Conservation (phyloP, 306 rosid species). For the Inga leiocalycina region DNA sequence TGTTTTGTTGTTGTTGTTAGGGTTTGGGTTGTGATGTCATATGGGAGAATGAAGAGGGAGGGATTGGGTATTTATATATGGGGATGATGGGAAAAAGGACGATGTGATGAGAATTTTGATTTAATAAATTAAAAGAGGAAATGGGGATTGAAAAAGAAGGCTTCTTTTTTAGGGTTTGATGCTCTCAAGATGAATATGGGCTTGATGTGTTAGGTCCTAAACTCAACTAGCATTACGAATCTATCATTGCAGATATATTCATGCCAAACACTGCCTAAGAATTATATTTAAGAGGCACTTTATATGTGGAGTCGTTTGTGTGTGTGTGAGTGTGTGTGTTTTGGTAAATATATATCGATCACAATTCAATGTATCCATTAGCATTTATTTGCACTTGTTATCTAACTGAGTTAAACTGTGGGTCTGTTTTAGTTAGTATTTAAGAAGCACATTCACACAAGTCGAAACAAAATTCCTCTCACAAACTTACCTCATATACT, state of each 20-base stretch:
- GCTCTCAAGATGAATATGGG: neutral
- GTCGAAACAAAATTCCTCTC: no score
- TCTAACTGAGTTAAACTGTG: neutral
- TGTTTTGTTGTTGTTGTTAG: neutral
- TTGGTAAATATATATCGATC: neutral
- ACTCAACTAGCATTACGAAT: neutral
- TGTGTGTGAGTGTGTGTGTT: neutral
- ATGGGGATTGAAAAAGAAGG: neutral
- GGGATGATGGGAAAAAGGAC: neutral
- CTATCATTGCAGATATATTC: neutral
- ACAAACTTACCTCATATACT: no score
- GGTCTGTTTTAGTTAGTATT: no score
- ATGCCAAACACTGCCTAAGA: neutral
- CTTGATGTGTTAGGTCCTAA: neutral
- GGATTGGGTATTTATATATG: neutral
- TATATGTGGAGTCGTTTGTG: neutral
- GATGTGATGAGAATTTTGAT: neutral
- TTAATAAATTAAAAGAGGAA: neutral
- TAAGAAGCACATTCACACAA: no score
- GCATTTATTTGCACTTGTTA: neutral
- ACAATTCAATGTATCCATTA: no score
- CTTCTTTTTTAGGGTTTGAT: neutral
- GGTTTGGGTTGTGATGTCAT: slow-evolving; percentile 3
- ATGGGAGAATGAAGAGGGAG: neutral
- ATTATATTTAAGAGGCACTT: neutral